Evolutionary conservation across 1,284 basidiomycete species (phyloP), one percentile per base, ranked within the genome.

Genomic region (Leccinum solheimii): DNA sequence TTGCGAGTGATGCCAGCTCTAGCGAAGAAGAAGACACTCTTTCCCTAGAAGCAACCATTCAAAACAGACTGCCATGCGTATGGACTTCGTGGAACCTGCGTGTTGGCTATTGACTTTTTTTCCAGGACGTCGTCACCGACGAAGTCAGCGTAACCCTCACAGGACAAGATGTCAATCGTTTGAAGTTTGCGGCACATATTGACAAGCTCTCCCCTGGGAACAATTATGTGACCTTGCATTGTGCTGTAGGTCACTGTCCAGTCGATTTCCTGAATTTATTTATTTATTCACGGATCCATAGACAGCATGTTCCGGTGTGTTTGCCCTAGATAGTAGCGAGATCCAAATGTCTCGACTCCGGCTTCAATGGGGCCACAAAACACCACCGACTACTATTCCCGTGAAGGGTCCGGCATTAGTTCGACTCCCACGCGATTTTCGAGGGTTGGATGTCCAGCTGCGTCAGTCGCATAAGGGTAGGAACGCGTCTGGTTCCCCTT

Each of bases 1-100:
- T 88, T 5, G 68, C 76, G 0, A 71, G 76, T 8, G 72, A 79
- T 56, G 86, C 86, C 1, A 75, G 73, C 43, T 72, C 83, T 36
- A 81, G 84, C 5, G 80, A 81, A 9, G 79, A 79, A 3, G 80
- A 85, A 63, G 93, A 95, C 71, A 89, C 89, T 1, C 83, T 83
- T 43, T 80, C 79, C 55, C 68, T 94, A 14, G 77, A 83, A 61
- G 81, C 87, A 6, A 77, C 76, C 2, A 74, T 94, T 32, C 74
- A 75, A 43, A 95, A 92, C 69, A 74, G 77, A 52, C 71, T 95
- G 23, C 90, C 91, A 57, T 92, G 90, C 67, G 92, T 94, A 75
- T 72, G 62, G 55, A 49, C 51, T 34, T 61, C 49, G 34, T 53
- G 11, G 16, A 56, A 19, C 49, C 8, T 58, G 59, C 45, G 36